Base-by-base conservation (phyloP, 2,329 filamentous ascomycete species). In the Dactylellina leptospora region DNA sequence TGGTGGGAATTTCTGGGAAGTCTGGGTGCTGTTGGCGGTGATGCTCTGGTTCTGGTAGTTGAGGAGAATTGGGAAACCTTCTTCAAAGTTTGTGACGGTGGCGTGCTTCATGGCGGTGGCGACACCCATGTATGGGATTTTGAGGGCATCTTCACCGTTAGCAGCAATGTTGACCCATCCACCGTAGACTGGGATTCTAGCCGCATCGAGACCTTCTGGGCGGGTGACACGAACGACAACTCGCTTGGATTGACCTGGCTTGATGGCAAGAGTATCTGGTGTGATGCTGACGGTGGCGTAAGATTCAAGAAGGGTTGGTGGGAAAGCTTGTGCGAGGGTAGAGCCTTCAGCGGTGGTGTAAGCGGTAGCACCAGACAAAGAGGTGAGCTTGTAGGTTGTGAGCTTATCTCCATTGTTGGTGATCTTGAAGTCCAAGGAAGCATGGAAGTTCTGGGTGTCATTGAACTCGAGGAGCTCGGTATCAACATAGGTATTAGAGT, bases 391-490 rank as follows among this genome's bases (percentile, higher is more conserved):
- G 78, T 86, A 87, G 4, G 83, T 84, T 53, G 86, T 77, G 0
- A 80, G 77, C 22, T 81, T 79, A 13, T 78, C 78, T 47, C 83
- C 84, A 3, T 80, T 80, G 80, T 89, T 89, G 75, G 78, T 81
- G 74, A 89, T 81, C 38, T 81, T 83, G 76, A 89, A 86, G 74
- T 83, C 82, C 44, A 83, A 79, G 1, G 79, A 80, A 9, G 80
- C 78, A 47, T 78, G 77, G 73, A 87, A 83, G 80, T 88, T 77
- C 74, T 85, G 84, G 0, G 86, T 87, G 77, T 89, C 87, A 77
- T 89, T 88, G 79, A 88, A 88, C 2, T 85, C 83, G 11, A 89
- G 78, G 77, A 83, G 85, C n/a, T 84, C 84, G 8, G 82, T 82
- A 75, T 82, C 83, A 18, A 88, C 79, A 10, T 85, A 76, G 1